Evolutionary conservation across 441 rosid species (phyloP).

Genomic region (Brassica hybrid): DNA sequence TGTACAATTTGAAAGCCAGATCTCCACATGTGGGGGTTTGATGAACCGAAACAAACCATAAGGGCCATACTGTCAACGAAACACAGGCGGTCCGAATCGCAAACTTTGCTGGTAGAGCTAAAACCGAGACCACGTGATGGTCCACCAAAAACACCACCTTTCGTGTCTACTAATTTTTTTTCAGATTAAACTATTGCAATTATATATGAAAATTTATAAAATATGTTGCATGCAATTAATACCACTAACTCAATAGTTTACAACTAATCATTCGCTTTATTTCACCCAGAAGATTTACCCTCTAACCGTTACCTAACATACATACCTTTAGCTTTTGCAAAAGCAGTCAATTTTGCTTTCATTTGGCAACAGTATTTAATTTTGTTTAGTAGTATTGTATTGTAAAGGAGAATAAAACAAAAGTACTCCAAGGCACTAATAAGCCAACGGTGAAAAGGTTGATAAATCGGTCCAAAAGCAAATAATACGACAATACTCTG

Average conservation of each 20-base stretch:
- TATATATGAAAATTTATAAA: not conserved
- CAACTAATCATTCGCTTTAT: not conserved
- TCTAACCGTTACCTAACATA: conserved; percentile 35
- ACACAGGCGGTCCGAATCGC: conserved; percentile 18
- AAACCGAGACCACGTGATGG: conserved; percentile 19
- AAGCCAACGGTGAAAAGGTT: conserved; percentile 27
- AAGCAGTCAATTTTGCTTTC: not conserved
- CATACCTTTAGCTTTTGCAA: conserved; percentile 6
- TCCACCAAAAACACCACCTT: not conserved
- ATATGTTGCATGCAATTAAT: conserved; percentile 15
- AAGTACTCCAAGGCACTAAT: conserved; percentile 13
- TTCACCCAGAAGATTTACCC: conserved; percentile 16
- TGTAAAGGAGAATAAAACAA: conserved; percentile 22
- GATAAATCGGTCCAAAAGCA: conserved; percentile 43
- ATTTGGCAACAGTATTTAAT: not conserved
- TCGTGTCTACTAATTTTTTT: not conserved
- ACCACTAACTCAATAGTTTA: not conserved
- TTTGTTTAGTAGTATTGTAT: not conserved
- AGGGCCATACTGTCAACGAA: conserved; percentile 6
- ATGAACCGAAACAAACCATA: conserved; percentile 30
- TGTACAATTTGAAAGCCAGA: not conserved
- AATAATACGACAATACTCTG: conserved; percentile 33
- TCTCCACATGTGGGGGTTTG: conserved; percentile 14
- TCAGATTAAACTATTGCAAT: not conserved
- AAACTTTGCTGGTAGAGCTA: conserved; percentile 10